Percentiles rank a stretch among this genome's conserved stretches.
phyloP scores from a whole-genome alignment of 2,329 filamentous ascomycete genomes.

The Reticulascus tulasneorum region DNA sequence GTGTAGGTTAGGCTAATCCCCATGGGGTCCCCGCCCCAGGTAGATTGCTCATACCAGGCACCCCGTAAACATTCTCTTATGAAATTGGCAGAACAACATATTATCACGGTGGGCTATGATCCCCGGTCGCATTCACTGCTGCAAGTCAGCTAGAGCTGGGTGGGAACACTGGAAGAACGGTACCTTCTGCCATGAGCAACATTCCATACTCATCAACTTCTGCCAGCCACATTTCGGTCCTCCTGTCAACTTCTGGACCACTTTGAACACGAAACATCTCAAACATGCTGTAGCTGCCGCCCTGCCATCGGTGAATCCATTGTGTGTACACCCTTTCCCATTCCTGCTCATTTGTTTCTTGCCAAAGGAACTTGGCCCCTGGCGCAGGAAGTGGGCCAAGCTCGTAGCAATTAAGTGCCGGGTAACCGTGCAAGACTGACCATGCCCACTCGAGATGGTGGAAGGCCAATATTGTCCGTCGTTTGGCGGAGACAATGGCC shows the following conservation, averaged over 20 bases:
- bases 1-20: no score
- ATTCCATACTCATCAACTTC: conserved; percentile 15
- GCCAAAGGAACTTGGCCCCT: conserved; percentile 11
- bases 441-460: conserved; percentile 17
- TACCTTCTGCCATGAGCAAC: conserved; percentile 16
- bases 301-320: conserved; percentile 13
- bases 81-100: no score
- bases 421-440: conserved; percentile 14
- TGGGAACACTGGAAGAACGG: no score
- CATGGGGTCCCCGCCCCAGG: no score
- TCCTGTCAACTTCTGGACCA: neutral
- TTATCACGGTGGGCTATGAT: no score
- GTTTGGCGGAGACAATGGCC: conserved; percentile 14
- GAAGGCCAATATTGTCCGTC: conserved; percentile 13
- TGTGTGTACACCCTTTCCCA: conserved; percentile 7
- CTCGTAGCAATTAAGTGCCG: conserved; percentile 15
- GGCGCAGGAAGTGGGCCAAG: conserved; percentile 14
- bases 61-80: no score
- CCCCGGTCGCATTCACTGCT: no score
- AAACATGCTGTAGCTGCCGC: conserved; percentile 10
- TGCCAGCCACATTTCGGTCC: conserved; percentile 15
- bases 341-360: conserved; percentile 1
- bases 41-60: no score
- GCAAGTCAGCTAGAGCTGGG: no score
- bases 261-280: conserved; percentile 14